Evolutionary conservation across 345 rosid genomes (phyloP), one percentile per base, ranked within the genome.

Genomic region (Gossypium mustelinum): DNA sequence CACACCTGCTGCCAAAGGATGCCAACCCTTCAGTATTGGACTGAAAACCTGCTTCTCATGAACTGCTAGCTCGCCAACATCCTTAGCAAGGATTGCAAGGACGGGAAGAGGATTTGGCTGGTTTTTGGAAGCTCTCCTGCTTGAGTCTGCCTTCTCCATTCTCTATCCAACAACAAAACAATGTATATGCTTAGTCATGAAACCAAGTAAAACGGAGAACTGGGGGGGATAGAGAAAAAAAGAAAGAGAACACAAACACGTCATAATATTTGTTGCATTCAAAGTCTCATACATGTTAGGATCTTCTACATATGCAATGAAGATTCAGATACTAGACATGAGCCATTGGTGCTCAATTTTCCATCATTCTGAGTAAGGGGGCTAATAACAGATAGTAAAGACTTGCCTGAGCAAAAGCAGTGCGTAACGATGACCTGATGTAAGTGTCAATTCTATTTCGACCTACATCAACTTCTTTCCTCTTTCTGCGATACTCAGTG

Each of bases 351-450:
- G 47, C 13, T 0, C 66, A 56, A 61, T 60, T 50, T 54, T 48
- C 16, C 27, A 17, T 68, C 54, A 73, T 14, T 16, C 12, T 1
- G 39, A 34, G 39, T 34, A 75, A 71, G 47, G 68, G 48, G 50
- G 68, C 68, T 44, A 17, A 9, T 63, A 50, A 45, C 60, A 70
- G 69, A 61, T 43, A 27, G 51, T 47, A 73, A 69, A 56, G 50
- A 87, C 93, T 90, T 90, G 85, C 99, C 98, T 95, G 97, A 75
- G 98, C 99, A 85, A 95, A 95, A 70, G 92, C 93, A 47, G 99
- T 89, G 67, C 97, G 94, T 60, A 95, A 79, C 14, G 99, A 95
- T 41, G 98, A 95, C 80, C 99, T 89, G 81, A 95, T 93, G 85
- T 95, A 95, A 27, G 98, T 95, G 70, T 95, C 99, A 69, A 91